These are phyloP conservation scores for Pelargonium myrrhifolium DNA, from an alignment of 441 rosid genomes.

Conservation along the genomic window DNA sequence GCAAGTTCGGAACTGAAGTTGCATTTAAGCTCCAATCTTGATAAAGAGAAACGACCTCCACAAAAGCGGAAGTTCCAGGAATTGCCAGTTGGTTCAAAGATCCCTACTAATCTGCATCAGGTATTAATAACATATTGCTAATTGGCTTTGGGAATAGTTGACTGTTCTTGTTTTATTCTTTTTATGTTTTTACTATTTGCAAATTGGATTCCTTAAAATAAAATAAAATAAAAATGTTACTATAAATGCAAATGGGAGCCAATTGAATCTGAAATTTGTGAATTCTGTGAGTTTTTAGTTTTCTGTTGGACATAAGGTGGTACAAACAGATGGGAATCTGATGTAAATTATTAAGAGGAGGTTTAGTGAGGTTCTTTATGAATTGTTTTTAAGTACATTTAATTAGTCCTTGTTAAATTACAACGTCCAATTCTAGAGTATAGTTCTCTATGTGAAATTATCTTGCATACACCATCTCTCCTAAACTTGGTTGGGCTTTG, in stretches of 20 bases:
- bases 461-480: neutral
- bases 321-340: neutral
- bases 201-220: neutral
- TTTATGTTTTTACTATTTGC: neutral
- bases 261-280: neutral
- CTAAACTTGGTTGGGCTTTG: conserved; percentile 5
- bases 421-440: neutral
- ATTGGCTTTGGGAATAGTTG: conserved; percentile 16
- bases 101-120: conserved; percentile 44
- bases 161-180: neutral
- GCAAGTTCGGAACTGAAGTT: conserved; percentile 28
- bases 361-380: neutral
- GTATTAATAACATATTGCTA: conserved; percentile 30
- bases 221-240: neutral
- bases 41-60: conserved; percentile 48
- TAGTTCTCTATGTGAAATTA: neutral
- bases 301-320: neutral
- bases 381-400: too few relatives aligned
- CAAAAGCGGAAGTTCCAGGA: conserved; percentile 89
- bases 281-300: neutral
- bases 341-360: neutral
- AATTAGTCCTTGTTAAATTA: neutral
- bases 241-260: neutral
- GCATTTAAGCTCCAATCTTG: conserved; percentile 29
- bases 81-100: conserved; percentile 45